These are phyloP conservation scores for Thraustochytrium sp. DNA, from an alignment of 352 stramenopile species.

Conservation along the genomic window DNA sequence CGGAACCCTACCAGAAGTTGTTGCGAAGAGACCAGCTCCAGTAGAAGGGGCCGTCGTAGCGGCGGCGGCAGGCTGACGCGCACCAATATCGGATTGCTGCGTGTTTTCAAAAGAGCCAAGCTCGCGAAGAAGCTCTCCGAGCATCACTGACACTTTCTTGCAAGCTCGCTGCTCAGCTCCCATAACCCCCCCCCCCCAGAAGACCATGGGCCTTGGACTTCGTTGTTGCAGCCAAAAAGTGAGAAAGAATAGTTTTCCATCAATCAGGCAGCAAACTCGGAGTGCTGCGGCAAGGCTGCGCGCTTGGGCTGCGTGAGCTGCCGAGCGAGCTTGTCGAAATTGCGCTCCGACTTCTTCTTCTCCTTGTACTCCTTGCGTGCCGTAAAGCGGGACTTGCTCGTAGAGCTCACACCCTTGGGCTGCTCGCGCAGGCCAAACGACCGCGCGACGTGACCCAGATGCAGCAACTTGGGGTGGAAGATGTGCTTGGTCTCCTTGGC, in stretches of 20 bases:
- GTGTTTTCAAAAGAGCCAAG: too few relatives aligned
- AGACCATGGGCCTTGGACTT: too few relatives aligned
- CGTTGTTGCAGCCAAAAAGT: too few relatives aligned
- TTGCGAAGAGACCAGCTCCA: too few relatives aligned
- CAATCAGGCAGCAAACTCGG: slow-evolving; percentile 1
- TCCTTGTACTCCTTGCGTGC: neutral
- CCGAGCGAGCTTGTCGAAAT: neutral
- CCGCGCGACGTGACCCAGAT: slow-evolving; percentile 87
- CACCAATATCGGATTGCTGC: too few relatives aligned
- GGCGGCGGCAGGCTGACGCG: too few relatives aligned
- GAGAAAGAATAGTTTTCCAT: neutral
- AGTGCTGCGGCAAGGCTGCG: neutral
- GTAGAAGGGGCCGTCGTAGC: too few relatives aligned
- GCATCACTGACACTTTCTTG: too few relatives aligned
- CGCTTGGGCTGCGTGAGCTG: neutral
- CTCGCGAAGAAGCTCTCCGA: too few relatives aligned
- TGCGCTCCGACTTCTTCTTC: slow-evolving; percentile 9
- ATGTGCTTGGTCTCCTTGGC: slow-evolving; percentile 77
- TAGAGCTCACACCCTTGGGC: slow-evolving; percentile 1
- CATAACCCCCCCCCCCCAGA: too few relatives aligned
- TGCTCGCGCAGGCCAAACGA: slow-evolving; percentile 63
- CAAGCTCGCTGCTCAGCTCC: too few relatives aligned
- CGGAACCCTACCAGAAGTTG: too few relatives aligned
- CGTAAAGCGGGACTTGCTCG: neutral
- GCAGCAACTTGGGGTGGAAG: slow-evolving; percentile 82